These are phyloP conservation scores for Neurospora sp. DNA, from an alignment of 495 filamentous ascomycete species.

Conservation along the genomic window DNA sequence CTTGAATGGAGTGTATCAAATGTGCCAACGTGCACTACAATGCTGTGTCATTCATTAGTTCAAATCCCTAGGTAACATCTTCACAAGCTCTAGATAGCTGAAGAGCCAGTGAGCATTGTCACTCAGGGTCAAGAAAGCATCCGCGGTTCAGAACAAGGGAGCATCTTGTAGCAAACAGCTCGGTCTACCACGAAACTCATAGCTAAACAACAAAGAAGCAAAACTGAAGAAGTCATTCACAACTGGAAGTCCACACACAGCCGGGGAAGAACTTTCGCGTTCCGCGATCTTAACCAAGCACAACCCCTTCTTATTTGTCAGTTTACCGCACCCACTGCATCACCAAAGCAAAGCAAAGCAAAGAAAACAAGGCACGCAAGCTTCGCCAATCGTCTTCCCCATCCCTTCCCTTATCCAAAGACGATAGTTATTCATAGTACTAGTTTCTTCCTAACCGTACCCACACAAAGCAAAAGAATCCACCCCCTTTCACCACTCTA, in stretches of 20 bases:
- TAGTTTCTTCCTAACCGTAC: not conserved
- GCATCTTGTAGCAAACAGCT: too few relatives aligned
- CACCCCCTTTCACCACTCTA: not conserved
- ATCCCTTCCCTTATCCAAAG: too few relatives aligned
- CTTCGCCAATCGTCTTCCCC: not conserved
- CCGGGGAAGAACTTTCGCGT: too few relatives aligned
- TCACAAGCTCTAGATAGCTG: too few relatives aligned
- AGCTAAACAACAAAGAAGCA: not conserved
- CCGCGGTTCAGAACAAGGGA: too few relatives aligned
- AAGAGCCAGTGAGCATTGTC: too few relatives aligned
- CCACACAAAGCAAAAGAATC: not conserved
- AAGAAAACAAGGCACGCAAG: not conserved
- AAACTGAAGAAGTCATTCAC: not conserved
- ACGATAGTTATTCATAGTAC: too few relatives aligned
- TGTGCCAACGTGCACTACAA: too few relatives aligned
- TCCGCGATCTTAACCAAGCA: not conserved
- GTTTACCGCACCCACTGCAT: not conserved
- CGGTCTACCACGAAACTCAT: too few relatives aligned
- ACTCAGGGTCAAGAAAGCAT: too few relatives aligned
- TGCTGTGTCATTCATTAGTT: not conserved
- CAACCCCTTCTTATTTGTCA: not conserved
- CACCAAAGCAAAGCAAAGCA: not conserved
- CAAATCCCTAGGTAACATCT: too few relatives aligned
- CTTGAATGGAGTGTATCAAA: too few relatives aligned
- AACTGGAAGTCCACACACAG: not conserved